phyloP scores from a whole-genome alignment of 345 rosid genomes.

The Cardamine resedifolia region DNA sequence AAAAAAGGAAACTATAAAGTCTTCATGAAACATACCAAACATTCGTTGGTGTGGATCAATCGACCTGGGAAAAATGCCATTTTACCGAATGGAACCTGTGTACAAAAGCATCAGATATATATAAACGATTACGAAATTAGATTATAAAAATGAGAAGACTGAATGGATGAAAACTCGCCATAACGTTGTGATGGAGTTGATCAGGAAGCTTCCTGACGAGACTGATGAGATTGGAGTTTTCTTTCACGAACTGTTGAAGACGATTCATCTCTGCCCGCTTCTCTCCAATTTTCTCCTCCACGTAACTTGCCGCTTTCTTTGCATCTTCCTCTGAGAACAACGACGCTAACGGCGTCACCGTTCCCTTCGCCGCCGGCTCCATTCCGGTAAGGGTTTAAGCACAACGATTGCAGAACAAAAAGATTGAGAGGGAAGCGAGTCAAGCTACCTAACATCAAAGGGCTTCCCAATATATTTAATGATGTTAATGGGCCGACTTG shows the following conservation, averaged over 20 bases:
- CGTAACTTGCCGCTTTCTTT: slow-evolving; percentile 62
- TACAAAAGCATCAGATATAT: background rate
- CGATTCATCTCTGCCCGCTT: slow-evolving; percentile 55
- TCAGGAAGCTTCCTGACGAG: slow-evolving; percentile 73
- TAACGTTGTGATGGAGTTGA: slow-evolving; percentile 75
- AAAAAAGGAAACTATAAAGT: background rate
- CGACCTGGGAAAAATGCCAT: slow-evolving; percentile 86
- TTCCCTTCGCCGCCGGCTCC: slow-evolving; percentile 51
- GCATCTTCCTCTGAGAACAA: slow-evolving; percentile 65
- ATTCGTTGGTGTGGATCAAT: slow-evolving; percentile 85
- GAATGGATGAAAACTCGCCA: slow-evolving; percentile 44
- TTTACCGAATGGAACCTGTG: slow-evolving; percentile 84
- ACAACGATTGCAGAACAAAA: background rate
- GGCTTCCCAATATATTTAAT: background rate
- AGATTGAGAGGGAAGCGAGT: slow-evolving; percentile 28
- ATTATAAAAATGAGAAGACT: background rate
- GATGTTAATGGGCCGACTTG: slow-evolving; percentile 5
- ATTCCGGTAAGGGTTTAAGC: slow-evolving; percentile 37
- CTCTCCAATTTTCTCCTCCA: slow-evolving; percentile 59
- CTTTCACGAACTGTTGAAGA: slow-evolving; percentile 56
- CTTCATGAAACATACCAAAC: slow-evolving; percentile 48
- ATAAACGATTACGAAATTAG: background rate
- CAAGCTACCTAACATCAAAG: background rate
- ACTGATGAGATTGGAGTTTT: slow-evolving; percentile 59
- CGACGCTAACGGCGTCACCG: slow-evolving; percentile 67